Conservation (phyloP, 352 stramenopile species). For the Globisporangium mamillatum region DNA sequence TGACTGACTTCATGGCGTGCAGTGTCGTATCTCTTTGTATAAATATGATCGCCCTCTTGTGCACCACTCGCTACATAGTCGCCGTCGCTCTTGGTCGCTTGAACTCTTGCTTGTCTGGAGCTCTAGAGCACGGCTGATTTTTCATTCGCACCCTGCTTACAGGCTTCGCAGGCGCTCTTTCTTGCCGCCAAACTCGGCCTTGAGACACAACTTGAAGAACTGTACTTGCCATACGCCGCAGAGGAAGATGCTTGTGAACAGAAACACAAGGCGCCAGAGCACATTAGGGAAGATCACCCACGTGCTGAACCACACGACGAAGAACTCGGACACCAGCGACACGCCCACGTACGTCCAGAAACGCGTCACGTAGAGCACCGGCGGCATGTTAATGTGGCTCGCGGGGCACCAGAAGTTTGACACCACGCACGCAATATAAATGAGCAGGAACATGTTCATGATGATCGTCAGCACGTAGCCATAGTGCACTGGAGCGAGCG, state of each 20-base stretch:
- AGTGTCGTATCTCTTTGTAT: slow-evolving; percentile 10
- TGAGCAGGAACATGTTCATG: slow-evolving; percentile 78
- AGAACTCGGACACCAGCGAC: slow-evolving; percentile 47
- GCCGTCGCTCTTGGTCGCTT: neutral
- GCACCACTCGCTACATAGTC: neutral
- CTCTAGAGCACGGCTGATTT: neutral
- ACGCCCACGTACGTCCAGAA: slow-evolving; percentile 72
- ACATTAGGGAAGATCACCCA: slow-evolving; percentile 79
- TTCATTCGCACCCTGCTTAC: slow-evolving; percentile 21
- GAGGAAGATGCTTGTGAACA: slow-evolving; percentile 48
- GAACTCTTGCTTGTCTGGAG: neutral
- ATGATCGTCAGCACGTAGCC: slow-evolving; percentile 73
- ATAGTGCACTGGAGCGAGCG: slow-evolving; percentile 67
- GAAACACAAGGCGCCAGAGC: slow-evolving; percentile 63
- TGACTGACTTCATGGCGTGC: neutral
- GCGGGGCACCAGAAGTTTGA: slow-evolving; percentile 77
- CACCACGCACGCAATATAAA: slow-evolving; percentile 70
- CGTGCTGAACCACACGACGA: slow-evolving; percentile 78
- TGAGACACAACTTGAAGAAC: slow-evolving; percentile 66
- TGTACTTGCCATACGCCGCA: slow-evolving; percentile 63
- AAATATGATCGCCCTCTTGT: neutral
- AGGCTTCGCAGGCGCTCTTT: slow-evolving; percentile 78
- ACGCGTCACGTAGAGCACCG: slow-evolving; percentile 59
- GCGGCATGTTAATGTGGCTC: slow-evolving; percentile 56
- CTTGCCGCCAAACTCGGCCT: slow-evolving; percentile 73